These are phyloP conservation scores for Cucumis hystrix DNA, from an alignment of 306 rosid species.

Conservation along the genomic window DNA sequence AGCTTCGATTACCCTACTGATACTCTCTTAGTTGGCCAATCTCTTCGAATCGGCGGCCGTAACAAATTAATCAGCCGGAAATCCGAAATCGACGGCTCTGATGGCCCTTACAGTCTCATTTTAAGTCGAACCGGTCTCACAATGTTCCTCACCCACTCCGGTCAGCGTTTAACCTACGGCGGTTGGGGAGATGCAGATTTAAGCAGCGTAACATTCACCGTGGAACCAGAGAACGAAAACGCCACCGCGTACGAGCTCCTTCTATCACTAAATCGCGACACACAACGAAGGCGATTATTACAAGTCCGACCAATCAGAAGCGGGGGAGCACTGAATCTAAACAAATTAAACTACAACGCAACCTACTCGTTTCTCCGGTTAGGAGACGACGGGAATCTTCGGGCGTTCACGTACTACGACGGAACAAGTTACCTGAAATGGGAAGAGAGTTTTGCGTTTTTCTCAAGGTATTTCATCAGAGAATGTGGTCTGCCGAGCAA, in stretches of 20 bases:
- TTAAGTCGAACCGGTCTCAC: slow-evolving; percentile 8
- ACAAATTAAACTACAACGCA: slow-evolving; percentile 13
- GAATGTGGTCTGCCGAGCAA: slow-evolving; percentile 21
- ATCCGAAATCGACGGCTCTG: slow-evolving; percentile 16
- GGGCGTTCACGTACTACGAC: slow-evolving; percentile 16
- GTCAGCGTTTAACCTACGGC: slow-evolving; percentile 17
- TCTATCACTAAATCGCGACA: background rate
- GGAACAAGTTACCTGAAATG: background rate
- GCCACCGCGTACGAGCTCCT: slow-evolving; percentile 15
- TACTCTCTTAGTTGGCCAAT: slow-evolving; percentile 17
- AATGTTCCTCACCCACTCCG: slow-evolving; percentile 12
- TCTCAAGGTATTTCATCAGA: slow-evolving; percentile 16
- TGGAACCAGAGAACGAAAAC: background rate
- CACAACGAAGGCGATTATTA: background rate
- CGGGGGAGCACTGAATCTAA: background rate
- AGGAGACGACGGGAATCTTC: slow-evolving; percentile 18
- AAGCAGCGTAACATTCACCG: slow-evolving; percentile 8
- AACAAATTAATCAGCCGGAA: slow-evolving; percentile 17
- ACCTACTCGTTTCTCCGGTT: slow-evolving; percentile 19
- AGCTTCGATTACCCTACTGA: slow-evolving; percentile 24
- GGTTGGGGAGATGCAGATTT: slow-evolving; percentile 14
- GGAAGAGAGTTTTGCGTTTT: slow-evolving; percentile 24
- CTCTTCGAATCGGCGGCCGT: slow-evolving; percentile 1
- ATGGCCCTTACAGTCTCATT: slow-evolving; percentile 17
- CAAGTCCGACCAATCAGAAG: slow-evolving; percentile 17